A percentile compares a stretch with the other conserved stretches of the same genome.
phyloP scores from a whole-genome alignment of 2,329 filamentous ascomycete species.

The Diplodia scrobiculata region DNA sequence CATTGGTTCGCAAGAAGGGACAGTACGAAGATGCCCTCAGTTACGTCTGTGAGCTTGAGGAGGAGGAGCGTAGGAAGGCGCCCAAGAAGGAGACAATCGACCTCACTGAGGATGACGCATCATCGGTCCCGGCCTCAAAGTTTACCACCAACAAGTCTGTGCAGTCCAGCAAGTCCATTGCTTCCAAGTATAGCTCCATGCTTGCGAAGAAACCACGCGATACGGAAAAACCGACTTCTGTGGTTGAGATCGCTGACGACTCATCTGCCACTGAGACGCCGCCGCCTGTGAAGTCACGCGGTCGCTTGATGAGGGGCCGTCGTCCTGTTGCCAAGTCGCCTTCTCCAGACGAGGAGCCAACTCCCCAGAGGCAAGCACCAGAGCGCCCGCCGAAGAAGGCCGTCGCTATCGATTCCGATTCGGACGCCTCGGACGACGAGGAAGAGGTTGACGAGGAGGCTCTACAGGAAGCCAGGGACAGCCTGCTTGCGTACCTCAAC shows the following conservation, averaged over 20 bases:
- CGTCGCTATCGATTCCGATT: constrained; percentile 47
- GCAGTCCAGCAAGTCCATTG: constrained; percentile 58
- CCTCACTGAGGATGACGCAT: constrained; percentile 42
- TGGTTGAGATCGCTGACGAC: neutral
- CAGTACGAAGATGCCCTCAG: constrained; percentile 60
- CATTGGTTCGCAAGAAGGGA: constrained; percentile 54
- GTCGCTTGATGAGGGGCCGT: constrained; percentile 55
- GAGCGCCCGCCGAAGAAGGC: constrained; percentile 32
- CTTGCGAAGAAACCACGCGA: constrained; percentile 22
- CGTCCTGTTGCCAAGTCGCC: constrained; percentile 38
- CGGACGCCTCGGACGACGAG: constrained; percentile 45
- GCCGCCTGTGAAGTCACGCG: constrained; percentile 34
- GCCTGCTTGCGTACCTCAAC: constrained; percentile 81
- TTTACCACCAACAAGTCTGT: constrained; percentile 56
- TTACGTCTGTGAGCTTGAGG: constrained; percentile 48
- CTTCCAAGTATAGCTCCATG: constrained; percentile 55
- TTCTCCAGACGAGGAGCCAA: constrained; percentile 7
- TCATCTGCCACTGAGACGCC: neutral
- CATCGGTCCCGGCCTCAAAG: constrained; percentile 24
- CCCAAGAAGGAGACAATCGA: constrained; percentile 37
- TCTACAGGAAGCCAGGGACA: constrained; percentile 49
- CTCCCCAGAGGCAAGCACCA: neutral
- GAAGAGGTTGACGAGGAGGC: constrained; percentile 38
- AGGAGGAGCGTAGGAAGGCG: constrained; percentile 32
- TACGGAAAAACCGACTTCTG: too few species aligned